Base-by-base conservation (phyloP, 164 flowering plant species). In the Stephania japonica region DNA sequence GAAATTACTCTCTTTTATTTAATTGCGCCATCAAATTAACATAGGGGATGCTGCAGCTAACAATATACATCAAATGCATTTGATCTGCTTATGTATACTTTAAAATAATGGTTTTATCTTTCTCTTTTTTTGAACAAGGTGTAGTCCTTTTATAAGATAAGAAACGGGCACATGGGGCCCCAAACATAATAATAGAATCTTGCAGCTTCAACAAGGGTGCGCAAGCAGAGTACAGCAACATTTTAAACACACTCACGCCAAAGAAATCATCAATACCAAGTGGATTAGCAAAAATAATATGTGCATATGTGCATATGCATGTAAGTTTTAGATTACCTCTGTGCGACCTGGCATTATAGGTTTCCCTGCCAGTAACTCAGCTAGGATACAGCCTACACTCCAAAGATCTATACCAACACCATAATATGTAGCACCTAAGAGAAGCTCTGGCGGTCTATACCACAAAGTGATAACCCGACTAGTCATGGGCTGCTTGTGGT, bases 311-410 rank as follows among this genome's bases (percentile, higher is more conserved):
- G 32, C 32, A 27, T 27, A 4, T 32, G 38, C 38, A 1, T 3
- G 21, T 8, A 16, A 8, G 26, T n/a, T 25, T 2, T 7, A 11
- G 68, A 50, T 67, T 80, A 92, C 97, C 92, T 92, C 97, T 12
- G 95, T 92, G 4, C 92, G 88, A 53, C 97, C 97, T 74, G 97
- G 95, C 93, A 92, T 87, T 75, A 92, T 90, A 68, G 97, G 95
- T 82, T 88, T 92, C 71, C 92, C 97, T 70, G 91, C 91, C 83
- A 88, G 83, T 67, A 92, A 75, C 84, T 92, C 97, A 19, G 94
- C 95, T 14, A 92, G 79, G 79, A 92, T 92, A 79, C 97, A 92
- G 26, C 97, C 97, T 53, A 93, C 91, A 83, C 97, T 90, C 97
- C 97, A 92, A n/a, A 92, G 88, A 80, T 92, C 95, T 44, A 92